Conservation (phyloP, 2,329 filamentous ascomycete genomes). For the Thelonectria discophora region DNA sequence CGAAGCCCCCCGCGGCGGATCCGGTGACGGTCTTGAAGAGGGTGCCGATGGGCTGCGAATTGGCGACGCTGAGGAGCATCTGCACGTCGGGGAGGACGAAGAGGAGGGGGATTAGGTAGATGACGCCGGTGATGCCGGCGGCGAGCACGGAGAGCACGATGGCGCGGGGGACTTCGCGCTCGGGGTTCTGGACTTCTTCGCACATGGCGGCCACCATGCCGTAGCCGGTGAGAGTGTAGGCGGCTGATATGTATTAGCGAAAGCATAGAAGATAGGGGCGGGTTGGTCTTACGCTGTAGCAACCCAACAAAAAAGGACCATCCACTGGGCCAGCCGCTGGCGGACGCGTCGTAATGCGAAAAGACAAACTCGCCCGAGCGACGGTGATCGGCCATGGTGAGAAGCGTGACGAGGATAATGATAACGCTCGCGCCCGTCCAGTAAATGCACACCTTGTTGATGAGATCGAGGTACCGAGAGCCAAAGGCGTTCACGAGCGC, state of each 20-base stretch:
- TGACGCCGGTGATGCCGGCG: constrained; percentile 68
- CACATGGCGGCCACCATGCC: constrained; percentile 65
- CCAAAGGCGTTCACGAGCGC: constrained; percentile 74
- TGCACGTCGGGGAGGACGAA: constrained; percentile 77
- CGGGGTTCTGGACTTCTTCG: constrained; percentile 68
- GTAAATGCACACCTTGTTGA: constrained; percentile 77
- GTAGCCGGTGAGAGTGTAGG: constrained; percentile 57
- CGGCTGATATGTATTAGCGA: constrained; percentile 41
- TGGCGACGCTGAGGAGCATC: constrained; percentile 70
- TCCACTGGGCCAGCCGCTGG: constrained; percentile 73
- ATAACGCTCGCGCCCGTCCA: constrained; percentile 77
- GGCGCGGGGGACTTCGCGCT: constrained; percentile 71
- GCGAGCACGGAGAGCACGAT: constrained; percentile 74
- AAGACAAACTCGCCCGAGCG: constrained; percentile 74
- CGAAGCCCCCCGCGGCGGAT: constrained; percentile 76
- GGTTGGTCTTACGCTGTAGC: constrained; percentile 57
- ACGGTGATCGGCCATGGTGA: constrained; percentile 71
- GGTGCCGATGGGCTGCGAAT: constrained; percentile 78
- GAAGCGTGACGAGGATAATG: constrained; percentile 74
- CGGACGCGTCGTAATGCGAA: constrained; percentile 72
- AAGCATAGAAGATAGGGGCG: background rate
- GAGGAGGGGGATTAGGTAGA: constrained; percentile 76
- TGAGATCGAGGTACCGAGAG: constrained; percentile 64
- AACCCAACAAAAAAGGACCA: constrained; percentile 66
- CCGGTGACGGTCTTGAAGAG: constrained; percentile 81